These are phyloP conservation scores for Brassica napus DNA, from an alignment of 345 rosid genomes.

Conservation along the genomic window DNA sequence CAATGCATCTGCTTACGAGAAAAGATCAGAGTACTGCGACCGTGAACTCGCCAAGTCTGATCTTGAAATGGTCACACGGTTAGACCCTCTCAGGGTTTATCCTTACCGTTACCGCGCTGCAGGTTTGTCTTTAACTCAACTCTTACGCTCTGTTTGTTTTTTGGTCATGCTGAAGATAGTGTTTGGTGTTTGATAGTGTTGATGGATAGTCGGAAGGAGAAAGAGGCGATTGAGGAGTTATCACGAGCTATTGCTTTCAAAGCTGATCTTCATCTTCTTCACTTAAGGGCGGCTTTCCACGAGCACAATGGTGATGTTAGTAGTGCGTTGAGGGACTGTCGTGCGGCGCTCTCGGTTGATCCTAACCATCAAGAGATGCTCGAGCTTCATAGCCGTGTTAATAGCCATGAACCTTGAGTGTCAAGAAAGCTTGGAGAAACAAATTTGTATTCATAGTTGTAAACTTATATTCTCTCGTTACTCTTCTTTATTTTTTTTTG, in stretches of 20 bases:
- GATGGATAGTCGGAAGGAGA: conserved; percentile 87
- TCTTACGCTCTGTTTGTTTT: neutral
- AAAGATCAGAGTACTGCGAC: conserved; percentile 94
- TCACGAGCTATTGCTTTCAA: conserved; percentile 86
- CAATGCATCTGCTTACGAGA: conserved; percentile 96
- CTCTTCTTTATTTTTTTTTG: conserved; percentile 20
- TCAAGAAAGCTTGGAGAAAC: conserved; percentile 17
- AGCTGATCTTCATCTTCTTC: conserved; percentile 93
- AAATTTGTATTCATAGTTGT: conserved; percentile 32
- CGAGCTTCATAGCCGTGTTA: conserved; percentile 87
- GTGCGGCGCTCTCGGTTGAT: conserved; percentile 93
- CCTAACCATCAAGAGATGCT: conserved; percentile 94
- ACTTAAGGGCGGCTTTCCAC: conserved; percentile 89
- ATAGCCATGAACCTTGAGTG: conserved; percentile 83
- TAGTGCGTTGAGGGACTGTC: conserved; percentile 80
- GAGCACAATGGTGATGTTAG: conserved; percentile 74
- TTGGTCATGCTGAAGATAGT: neutral
- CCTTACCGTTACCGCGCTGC: conserved; percentile 98
- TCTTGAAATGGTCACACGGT: conserved; percentile 84
- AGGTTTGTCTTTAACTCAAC: conserved; percentile 46
- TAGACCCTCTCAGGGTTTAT: conserved; percentile 96
- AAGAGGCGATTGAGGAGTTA: conserved; percentile 85
- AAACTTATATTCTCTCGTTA: conserved; percentile 20
- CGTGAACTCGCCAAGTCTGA: conserved; percentile 87
- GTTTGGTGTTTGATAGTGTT: conserved; percentile 54